Evolutionary conservation across 345 rosid species (phyloP).

Genomic region (Dipteronia dyeriana): DNA sequence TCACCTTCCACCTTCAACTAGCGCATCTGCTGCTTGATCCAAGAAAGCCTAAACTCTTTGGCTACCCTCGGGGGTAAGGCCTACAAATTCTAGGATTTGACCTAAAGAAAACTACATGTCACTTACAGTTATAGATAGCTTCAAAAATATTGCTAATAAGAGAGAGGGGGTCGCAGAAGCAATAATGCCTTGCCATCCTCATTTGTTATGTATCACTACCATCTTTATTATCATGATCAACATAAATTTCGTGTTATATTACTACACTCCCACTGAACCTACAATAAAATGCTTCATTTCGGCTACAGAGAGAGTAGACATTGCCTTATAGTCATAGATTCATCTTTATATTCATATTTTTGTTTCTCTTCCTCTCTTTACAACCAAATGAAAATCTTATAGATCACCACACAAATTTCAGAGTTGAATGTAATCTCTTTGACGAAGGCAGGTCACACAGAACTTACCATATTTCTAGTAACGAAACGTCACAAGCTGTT

Average conservation of each 20-base stretch:
- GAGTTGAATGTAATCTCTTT: background rate
- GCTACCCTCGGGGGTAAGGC: slow-evolving; percentile 96
- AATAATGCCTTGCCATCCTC: background rate
- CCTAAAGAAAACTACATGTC: slow-evolving; percentile 41
- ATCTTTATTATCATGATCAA: too few relatives aligned
- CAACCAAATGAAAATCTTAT: background rate
- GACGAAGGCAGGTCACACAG: background rate
- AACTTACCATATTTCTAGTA: slow-evolving; percentile 80
- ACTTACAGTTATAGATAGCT: background rate
- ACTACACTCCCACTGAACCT: too few relatives aligned
- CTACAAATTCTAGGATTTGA: slow-evolving; percentile 72
- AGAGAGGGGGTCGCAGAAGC: background rate
- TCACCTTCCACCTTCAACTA: slow-evolving; percentile 92
- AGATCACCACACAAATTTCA: background rate
- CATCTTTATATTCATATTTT: background rate
- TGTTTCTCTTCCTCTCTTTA: background rate
- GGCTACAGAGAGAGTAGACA: background rate
- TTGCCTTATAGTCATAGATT: background rate
- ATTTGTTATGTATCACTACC: background rate
- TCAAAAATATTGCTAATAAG: background rate
- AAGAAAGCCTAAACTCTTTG: slow-evolving; percentile 82
- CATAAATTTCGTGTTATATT: background rate
- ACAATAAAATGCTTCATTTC: background rate
- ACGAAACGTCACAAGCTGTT: slow-evolving; percentile 69
- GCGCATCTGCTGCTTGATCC: slow-evolving; percentile 93